Percentiles rank a stretch among this genome's conserved stretches.
Conservation (phyloP, 1,284 basidiomycete genomes). For the Earliella scabrosa region DNA sequence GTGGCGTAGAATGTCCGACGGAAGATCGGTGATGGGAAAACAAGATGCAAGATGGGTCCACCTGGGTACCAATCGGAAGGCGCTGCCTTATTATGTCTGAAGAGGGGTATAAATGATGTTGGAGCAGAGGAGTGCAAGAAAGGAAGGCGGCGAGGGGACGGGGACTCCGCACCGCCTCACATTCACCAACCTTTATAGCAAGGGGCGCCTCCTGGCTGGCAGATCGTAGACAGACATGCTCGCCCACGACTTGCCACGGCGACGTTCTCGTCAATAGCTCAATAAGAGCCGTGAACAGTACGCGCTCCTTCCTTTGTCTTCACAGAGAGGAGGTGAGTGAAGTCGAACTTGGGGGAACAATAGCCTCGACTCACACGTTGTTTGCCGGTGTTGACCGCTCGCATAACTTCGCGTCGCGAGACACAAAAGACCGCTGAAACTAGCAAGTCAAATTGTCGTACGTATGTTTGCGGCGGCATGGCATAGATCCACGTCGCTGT, state of each 20-base stretch:
- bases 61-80: constrained; percentile 38
- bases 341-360: constrained; percentile 20
- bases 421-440: constrained; percentile 2
- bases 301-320: constrained; percentile 24
- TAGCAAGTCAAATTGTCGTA: not conserved
- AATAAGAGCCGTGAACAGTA: constrained; percentile 17
- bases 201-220: constrained; percentile 1
- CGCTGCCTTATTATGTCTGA: constrained; percentile 38
- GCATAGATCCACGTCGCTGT: too few relatives aligned
- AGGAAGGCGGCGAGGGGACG: constrained; percentile 29
- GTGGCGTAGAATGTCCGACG: constrained; percentile 6
- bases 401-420: constrained; percentile 7
- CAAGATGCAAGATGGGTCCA: constrained; percentile 30
- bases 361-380: constrained; percentile 20
- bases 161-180: constrained; percentile 18
- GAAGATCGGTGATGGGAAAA: constrained; percentile 19
- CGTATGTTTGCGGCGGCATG: too few relatives aligned
- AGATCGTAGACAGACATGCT: constrained; percentile 26
- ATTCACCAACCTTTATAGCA: constrained; percentile 36
- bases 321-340: constrained; percentile 5
- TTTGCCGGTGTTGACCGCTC: constrained; percentile 23
- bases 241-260: constrained; percentile 21
- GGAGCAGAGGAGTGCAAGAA: constrained; percentile 27
- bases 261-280: constrained; percentile 5
- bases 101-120: constrained; percentile 31